Evolutionary conservation across 805 yeast species (phyloP), one percentile per base, ranked within the genome.

Genomic region (Kluyveromyces siamensis): DNA sequence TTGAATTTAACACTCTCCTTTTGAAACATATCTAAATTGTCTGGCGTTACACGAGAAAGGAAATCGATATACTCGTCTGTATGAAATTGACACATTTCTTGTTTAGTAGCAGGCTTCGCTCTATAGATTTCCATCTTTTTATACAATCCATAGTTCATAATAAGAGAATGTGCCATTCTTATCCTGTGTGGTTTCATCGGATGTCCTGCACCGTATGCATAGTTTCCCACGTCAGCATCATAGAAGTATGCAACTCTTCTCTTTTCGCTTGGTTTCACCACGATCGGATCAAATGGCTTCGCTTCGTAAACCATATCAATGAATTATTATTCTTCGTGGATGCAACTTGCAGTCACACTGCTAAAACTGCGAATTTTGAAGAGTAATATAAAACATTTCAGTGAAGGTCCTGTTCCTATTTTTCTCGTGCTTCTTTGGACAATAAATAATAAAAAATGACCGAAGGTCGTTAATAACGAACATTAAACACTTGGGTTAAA

Each of bases 181-280:
- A 93, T 72, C 55, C 99, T 72, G 66, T 90, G 87, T 14, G 99
- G 99, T 65, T 91, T 91, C 99, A 91, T 91, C 8, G 97, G 97
- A 68, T 93, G 99, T 27, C 96, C 96, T 5, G 96, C 93, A 49
- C 98, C 98, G 65, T 93, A 93, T 41, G 97, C 96, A 69, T 91
- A 91, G 71, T 93, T 93, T 36, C 98, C 98, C 44, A 93, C 96
- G 65, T 91, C 99, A 27, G 96, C 80, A 66, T 84, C 91, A 61
- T 84, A 84, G 65, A 84, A 84, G 62, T 84, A 84, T 0, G 93
- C 91, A 30, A 84, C 89, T 40, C 85, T 69, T 60, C 63, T 55
- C 57, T 65, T 66, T 41, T 76, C 77, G 51, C 70, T 74, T 14
- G 83, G 73, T 54, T 74, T 73, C 50, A 81, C 80, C 49, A 72